Percentiles rank a stretch among this genome's conserved stretches.
Evolutionary conservation across 805 yeast species (phyloP).

Genomic region (Candida peoriensis): DNA sequence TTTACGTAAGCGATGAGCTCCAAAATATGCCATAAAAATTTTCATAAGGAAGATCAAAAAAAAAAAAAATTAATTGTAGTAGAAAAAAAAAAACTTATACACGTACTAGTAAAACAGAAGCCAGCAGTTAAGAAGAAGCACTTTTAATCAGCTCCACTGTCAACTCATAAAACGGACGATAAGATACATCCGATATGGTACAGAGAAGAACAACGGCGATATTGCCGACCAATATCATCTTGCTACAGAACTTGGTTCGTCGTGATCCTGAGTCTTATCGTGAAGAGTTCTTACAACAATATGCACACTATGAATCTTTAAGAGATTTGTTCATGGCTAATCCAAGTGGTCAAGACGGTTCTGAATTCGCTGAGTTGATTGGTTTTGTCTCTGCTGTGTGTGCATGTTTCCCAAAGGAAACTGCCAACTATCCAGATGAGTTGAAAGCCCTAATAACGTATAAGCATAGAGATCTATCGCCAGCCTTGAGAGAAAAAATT

Average conservation of each 20-base stretch:
- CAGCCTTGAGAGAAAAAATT: slow-evolving; percentile 88
- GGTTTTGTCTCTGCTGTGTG: slow-evolving; percentile 93
- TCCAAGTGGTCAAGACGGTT: slow-evolving; percentile 47
- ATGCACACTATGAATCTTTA: slow-evolving; percentile 85
- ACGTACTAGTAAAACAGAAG: too few species aligned
- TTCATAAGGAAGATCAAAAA: too few species aligned
- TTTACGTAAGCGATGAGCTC: slow-evolving; percentile 19
- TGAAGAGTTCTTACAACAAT: slow-evolving; percentile 92
- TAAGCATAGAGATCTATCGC: slow-evolving; percentile 75
- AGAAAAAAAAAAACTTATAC: too few species aligned
- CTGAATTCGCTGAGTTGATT: slow-evolving; percentile 65
- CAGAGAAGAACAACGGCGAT: slow-evolving; percentile 88
- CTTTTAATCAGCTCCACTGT: too few species aligned
- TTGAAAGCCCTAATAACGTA: slow-evolving; percentile 60
- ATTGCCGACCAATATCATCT: slow-evolving; percentile 85
- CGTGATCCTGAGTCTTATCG: slow-evolving; percentile 92
- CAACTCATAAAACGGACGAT: too few species aligned
- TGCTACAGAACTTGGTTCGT: slow-evolving; percentile 86
- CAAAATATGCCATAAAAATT: too few species aligned
- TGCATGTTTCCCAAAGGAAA: slow-evolving; percentile 83
- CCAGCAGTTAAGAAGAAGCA: too few species aligned
- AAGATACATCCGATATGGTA: slow-evolving; percentile 56
- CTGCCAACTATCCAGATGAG: slow-evolving; percentile 79
- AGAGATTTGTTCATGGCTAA: slow-evolving; percentile 81
- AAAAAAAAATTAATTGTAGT: too few species aligned